A percentile compares a stretch with the other conserved stretches of the same genome.
Evolutionary conservation across 2,329 filamentous ascomycete genomes (phyloP).

Genomic region (Paraconiothyrium sp.): DNA sequence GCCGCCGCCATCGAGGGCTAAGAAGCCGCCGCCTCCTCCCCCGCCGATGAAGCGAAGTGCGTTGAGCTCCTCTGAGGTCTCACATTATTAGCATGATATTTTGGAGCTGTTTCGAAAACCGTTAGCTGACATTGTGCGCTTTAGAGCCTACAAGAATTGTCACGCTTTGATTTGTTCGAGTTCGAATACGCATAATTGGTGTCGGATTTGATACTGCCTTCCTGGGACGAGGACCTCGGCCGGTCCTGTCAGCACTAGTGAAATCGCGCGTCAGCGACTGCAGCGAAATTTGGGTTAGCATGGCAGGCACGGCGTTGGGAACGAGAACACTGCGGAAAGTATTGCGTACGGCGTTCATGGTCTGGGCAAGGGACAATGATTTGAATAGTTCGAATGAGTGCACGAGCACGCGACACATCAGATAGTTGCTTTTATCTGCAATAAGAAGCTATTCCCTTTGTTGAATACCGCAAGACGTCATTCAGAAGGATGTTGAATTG

Average conservation of each 20-base stretch:
- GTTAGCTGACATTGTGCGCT: conserved; percentile 27
- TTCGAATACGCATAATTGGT: conserved; percentile 1
- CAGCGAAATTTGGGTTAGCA: conserved; percentile 33
- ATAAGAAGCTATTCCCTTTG: conserved; percentile 1
- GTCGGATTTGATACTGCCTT: background rate
- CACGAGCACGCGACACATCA: background rate
- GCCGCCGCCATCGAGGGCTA: conserved; percentile 70
- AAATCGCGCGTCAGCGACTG: conserved; percentile 25
- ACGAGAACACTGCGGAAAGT: background rate
- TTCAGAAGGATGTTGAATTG: background rate
- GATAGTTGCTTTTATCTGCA: background rate
- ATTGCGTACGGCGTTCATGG: conserved; percentile 16
- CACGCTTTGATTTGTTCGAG: conserved; percentile 12
- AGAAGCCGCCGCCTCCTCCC: conserved; percentile 72
- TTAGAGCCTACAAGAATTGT: conserved; percentile 26
- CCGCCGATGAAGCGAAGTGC: conserved; percentile 70
- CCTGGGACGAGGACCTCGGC: background rate
- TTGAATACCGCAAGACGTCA: background rate
- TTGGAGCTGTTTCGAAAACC: conserved; percentile 18
- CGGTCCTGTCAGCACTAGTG: background rate
- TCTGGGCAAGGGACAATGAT: no score
- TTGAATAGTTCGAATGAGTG: background rate
- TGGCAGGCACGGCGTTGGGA: conserved; percentile 19
- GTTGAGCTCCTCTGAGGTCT: conserved; percentile 52
- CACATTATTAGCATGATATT: conserved; percentile 42